Evolutionary conservation across 208 protist species (phyloP), one percentile per base, ranked within the genome.

Genomic region (Wallacemonas collosoma): DNA sequence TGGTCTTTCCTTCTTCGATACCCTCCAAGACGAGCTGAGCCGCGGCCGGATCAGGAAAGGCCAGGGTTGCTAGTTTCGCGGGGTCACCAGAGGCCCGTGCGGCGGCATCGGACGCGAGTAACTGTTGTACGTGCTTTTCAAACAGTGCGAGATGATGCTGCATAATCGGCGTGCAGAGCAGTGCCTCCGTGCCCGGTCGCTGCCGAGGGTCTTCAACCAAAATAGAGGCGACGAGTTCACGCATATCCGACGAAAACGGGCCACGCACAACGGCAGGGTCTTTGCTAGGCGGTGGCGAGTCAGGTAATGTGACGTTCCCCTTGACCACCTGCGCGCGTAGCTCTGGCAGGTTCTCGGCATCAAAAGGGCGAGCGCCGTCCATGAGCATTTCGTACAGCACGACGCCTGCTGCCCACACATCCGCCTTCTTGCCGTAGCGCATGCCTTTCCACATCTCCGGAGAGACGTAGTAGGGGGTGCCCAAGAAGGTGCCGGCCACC

Each of bases 401-500:
- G 12, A 97, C 73, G 44, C 90, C 93, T 9, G 82, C 82, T 1
- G 93, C 90, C 93, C 93, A 97, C 39, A 97, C 83, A 55, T 97
- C 93, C 11, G 90, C 88, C 75, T 94, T 91, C 75, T 95, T 97
- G 61, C 89, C 85, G 67, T 97, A 97, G 15, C 86, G 85, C 80
- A 83, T 85, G 2, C 80, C 85, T 43, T 83, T 79, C 89, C 89
- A 95, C 87, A 98, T 92, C 71, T 98, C 93, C 14, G 95, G 95
- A 1, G 91, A 80, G 26, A 98, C 77, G 76, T 98, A 98, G 75
- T 96, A 97, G 7, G 93, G 94, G 0, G 95, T 98, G 63, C 95
- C 95, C 41, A 96, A 72, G 58, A 97, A 95, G 3, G 95, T 97
- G 35, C 81, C 83, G 4, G 93, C 93, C 39, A 95, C 80, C 2